A percentile compares a stretch with the other conserved stretches of the same genome.
These are phyloP conservation scores for Mimosa bimucronata DNA, from an alignment of 306 rosid genomes.

Conservation along the genomic window DNA sequence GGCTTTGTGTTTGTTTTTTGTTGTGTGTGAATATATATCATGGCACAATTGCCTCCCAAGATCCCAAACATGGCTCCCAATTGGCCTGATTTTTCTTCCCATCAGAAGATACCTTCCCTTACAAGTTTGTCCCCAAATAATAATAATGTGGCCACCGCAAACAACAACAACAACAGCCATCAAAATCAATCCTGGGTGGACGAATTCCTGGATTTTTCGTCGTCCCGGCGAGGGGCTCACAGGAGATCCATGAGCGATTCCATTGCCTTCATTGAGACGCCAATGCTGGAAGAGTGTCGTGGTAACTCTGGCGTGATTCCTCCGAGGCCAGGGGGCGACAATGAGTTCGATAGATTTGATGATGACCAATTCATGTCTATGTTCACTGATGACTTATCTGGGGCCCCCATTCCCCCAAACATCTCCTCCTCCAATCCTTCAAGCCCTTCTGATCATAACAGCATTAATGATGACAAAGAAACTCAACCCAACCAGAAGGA, in stretches of 20 bases:
- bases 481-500: neutral
- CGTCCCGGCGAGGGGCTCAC: slow-evolving; percentile 78
- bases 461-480: slow-evolving; percentile 66
- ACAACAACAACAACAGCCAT: neutral
- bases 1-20: slow-evolving; percentile 3
- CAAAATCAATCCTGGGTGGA: slow-evolving; percentile 92
- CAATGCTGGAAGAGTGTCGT: slow-evolving; percentile 61
- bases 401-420: slow-evolving; percentile 47
- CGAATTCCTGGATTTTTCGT: slow-evolving; percentile 90
- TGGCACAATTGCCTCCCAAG: slow-evolving; percentile 98
- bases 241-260: slow-evolving; percentile 87
- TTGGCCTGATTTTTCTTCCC: slow-evolving; percentile 67
- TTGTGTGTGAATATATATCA: slow-evolving; percentile 12
- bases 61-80: slow-evolving; percentile 71
- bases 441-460: slow-evolving; percentile 79
- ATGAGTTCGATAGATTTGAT: slow-evolving; percentile 78
- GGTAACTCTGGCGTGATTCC: slow-evolving; percentile 21
- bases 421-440: slow-evolving; percentile 81
- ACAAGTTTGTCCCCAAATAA: slow-evolving; percentile 22
- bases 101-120: slow-evolving; percentile 36
- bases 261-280: slow-evolving; percentile 67
- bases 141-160: slow-evolving; percentile 16
- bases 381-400: slow-evolving; percentile 72
- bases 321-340: neutral
- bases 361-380: slow-evolving; percentile 92